Evolutionary conservation across 2,329 filamentous ascomycete genomes (phyloP).

Genomic region (Hymenoscyphus occultus): DNA sequence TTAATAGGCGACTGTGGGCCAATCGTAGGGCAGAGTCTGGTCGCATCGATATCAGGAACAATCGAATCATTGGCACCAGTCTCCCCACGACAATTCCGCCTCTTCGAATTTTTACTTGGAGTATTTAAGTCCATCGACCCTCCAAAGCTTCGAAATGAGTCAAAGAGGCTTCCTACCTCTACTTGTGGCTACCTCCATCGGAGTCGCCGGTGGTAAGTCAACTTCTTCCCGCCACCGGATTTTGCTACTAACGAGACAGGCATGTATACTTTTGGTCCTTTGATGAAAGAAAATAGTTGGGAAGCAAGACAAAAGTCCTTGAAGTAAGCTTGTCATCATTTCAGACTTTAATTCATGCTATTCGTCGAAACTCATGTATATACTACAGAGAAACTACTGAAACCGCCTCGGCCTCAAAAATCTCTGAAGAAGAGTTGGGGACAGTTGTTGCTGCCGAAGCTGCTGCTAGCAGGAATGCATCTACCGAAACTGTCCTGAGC

Average conservation of each 20-base stretch:
- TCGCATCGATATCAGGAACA: background rate
- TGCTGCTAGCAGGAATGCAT: slow-evolving; percentile 21
- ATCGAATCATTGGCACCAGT: background rate
- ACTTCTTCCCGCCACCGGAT: background rate
- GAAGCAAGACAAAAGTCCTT: background rate
- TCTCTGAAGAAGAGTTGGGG: background rate
- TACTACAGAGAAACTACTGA: slow-evolving; percentile 1
- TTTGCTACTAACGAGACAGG: background rate
- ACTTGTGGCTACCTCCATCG: background rate
- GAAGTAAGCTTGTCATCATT: background rate
- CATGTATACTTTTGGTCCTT: slow-evolving; percentile 4
- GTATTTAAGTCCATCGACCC: background rate
- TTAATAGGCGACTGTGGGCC: background rate
- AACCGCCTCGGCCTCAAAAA: background rate
- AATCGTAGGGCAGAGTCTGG: background rate
- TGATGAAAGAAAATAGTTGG: slow-evolving; percentile 3
- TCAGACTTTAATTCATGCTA: too few species aligned
- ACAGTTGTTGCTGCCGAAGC: background rate
- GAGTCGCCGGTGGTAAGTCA: background rate
- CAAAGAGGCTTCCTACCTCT: background rate
- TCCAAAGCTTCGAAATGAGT: background rate
- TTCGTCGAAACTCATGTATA: background rate
- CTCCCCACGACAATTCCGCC: background rate
- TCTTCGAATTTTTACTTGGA: background rate
- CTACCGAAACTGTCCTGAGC: slow-evolving; percentile 22